Conservation (phyloP, 2,329 filamentous ascomycete genomes). For the Verticillium zaregamsianum region DNA sequence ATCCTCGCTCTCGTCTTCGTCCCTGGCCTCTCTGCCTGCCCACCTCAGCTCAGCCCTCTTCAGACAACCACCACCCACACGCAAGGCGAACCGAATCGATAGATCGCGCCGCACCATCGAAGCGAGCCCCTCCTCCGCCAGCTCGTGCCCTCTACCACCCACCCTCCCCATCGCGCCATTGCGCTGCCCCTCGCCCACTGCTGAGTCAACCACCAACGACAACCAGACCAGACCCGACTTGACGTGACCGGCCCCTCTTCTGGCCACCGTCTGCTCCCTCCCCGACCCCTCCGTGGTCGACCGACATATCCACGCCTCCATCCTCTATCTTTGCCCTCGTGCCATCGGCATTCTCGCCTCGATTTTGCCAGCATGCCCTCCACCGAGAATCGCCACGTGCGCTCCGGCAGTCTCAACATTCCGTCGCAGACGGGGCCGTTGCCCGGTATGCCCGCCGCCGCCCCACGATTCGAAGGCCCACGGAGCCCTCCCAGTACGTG, state of each 20-base stretch:
- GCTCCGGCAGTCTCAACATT: slow-evolving; percentile 54
- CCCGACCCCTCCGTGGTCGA: not conserved
- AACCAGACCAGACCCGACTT: not conserved
- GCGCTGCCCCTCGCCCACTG: not conserved
- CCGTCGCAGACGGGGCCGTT: slow-evolving; percentile 26
- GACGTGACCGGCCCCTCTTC: not conserved
- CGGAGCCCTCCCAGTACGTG: slow-evolving; percentile 56
- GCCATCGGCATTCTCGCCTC: slow-evolving; percentile 1
- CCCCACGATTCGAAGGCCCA: slow-evolving; percentile 52
- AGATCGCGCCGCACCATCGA: not conserved
- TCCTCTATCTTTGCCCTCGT: not conserved
- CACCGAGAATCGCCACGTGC: slow-evolving; percentile 50
- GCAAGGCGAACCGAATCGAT: not conserved
- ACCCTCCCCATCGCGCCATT: not conserved
- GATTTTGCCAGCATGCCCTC: slow-evolving; percentile 15
- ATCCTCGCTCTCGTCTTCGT: not conserved
- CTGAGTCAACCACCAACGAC: not conserved
- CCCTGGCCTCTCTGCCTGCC: not conserved
- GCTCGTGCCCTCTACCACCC: not conserved
- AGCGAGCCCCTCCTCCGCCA: not conserved
- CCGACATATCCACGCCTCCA: not conserved
- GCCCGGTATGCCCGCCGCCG: slow-evolving; percentile 25
- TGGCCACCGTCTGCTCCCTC: not conserved
- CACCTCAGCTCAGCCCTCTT: not conserved
- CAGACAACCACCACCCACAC: not conserved